phyloP scores from a whole-genome alignment of 1,139 yeast genomes.

The Geotrichum carabidarum region DNA sequence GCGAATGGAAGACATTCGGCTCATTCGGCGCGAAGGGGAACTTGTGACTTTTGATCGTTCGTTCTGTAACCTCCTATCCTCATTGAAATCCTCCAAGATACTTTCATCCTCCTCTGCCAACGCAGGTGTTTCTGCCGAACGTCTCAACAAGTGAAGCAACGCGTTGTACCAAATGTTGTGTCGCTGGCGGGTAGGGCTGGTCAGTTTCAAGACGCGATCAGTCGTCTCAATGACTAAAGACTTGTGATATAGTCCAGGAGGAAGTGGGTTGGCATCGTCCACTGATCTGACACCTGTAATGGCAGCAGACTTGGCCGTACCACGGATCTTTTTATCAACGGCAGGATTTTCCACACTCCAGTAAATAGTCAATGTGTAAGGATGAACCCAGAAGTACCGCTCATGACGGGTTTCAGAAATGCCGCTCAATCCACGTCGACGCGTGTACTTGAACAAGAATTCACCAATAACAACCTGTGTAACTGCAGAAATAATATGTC shows the following conservation, averaged over 20 bases:
- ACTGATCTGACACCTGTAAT: slow-evolving; percentile 75
- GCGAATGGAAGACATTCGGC: slow-evolving; percentile 27
- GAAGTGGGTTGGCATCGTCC: slow-evolving; percentile 79
- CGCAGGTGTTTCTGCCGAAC: slow-evolving; percentile 60
- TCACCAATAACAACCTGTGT: slow-evolving; percentile 94
- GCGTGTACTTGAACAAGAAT: slow-evolving; percentile 77
- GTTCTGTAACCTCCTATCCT: slow-evolving; percentile 24
- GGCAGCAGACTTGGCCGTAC: slow-evolving; percentile 71
- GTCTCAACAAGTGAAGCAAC: slow-evolving; percentile 65
- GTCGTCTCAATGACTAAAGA: slow-evolving; percentile 73
- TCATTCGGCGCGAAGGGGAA: slow-evolving; percentile 21
- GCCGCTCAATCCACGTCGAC: slow-evolving; percentile 70
- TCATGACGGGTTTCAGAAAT: slow-evolving; percentile 81
- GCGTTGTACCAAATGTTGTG: slow-evolving; percentile 93
- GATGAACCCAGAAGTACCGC: slow-evolving; percentile 95
- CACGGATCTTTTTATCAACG: slow-evolving; percentile 43
- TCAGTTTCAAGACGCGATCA: slow-evolving; percentile 63
- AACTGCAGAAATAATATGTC: slow-evolving; percentile 76
- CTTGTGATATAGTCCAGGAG: slow-evolving; percentile 84
- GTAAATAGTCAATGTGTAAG: slow-evolving; percentile 81
- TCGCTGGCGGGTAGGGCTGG: slow-evolving; percentile 82
- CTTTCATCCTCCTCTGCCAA: slow-evolving; percentile 24
- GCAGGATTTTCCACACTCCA: slow-evolving; percentile 88
- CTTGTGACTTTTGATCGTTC: slow-evolving; percentile 25
- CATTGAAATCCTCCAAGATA: slow-evolving; percentile 22